Conservation (phyloP, 2,329 filamentous ascomycete species). For the Ophiostoma sp. region DNA sequence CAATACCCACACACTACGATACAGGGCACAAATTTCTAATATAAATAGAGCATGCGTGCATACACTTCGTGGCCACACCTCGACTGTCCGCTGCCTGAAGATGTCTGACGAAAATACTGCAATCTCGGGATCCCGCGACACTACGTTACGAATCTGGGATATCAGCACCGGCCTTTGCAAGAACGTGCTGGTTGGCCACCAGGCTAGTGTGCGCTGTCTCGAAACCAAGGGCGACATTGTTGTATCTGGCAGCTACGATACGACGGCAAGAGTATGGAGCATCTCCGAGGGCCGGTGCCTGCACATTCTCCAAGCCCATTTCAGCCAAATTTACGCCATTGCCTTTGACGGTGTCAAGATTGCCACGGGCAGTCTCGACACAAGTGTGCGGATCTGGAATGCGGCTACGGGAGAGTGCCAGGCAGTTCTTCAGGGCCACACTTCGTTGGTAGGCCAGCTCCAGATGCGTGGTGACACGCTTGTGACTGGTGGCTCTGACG, state of each 20-base stretch:
- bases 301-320: constrained; percentile 85
- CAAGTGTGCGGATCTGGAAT: constrained; percentile 96
- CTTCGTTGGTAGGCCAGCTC: constrained; percentile 89
- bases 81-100: constrained; percentile 92
- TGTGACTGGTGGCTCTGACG: constrained; percentile 93
- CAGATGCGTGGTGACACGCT: constrained; percentile 93
- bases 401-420: constrained; percentile 77
- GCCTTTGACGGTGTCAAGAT: constrained; percentile 92
- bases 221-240: constrained; percentile 95
- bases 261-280: constrained; percentile 94
- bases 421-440: constrained; percentile 92
- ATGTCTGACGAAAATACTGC: constrained; percentile 94
- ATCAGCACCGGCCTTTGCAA: constrained; percentile 80
- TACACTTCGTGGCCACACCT: constrained; percentile 88
- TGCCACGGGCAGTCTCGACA: constrained; percentile 92
- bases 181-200: constrained; percentile 88
- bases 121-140: constrained; percentile 93
- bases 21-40: background rate
- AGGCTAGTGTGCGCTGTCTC: constrained; percentile 89
- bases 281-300: constrained; percentile 92
- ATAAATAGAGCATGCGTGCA: constrained; percentile 62
- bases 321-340: constrained; percentile 98
- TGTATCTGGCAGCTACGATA: constrained; percentile 97
- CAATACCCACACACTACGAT: background rate
- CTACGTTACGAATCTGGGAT: constrained; percentile 92